Evolutionary conservation across 176 grass and related monocot species (phyloP), one percentile per base, ranked within the genome.

Genomic region (Eragrostis curvula): DNA sequence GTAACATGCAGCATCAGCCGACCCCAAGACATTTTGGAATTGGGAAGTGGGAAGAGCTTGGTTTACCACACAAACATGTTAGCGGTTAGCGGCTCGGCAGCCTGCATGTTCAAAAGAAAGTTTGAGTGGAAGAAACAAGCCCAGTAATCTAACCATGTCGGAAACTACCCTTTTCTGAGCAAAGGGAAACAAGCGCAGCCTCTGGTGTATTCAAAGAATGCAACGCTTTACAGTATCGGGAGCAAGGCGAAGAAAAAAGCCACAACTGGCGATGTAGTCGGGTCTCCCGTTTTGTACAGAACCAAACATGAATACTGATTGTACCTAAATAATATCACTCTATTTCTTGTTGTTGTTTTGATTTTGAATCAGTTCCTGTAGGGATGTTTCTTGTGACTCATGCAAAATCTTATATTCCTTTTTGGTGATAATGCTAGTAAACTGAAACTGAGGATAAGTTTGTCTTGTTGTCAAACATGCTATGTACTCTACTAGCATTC

Each of bases 221-320:
- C 40, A 49, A 14, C 61, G 39, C 44, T 73, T 44, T 12, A 3
- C 10, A 50, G 21, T n/a, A 45, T n/a, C 17, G 6, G 6, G 71
- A 41, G 49, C 46, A 64, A 39, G 5, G 21, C 24, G 25, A n/a
- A n/a, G n/a, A n/a, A n/a, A n/a, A n/a, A n/a, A n/a, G n/a, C n/a
- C n/a, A n/a, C n/a, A n/a, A n/a, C n/a, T n/a, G 70, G 9, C 1
- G 21, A 20, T 62, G 36, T 48, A 5, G 7, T 61, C 30, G 32
- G 59, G 61, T 74, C 12, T 42, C 66, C 7, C 18, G 11, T 51
- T 75, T 78, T 78, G 80, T 78, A 84, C 80, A 73, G 51, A 73
- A 72, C n/a, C 12, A 13, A 14, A 3, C 0, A 67, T 27, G 29
- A 29, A 15, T 50, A 47, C n/a, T 45, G 23, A 77, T 61, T 21